A percentile compares a stretch with the other conserved stretches of the same genome.
Conservation (phyloP, 2,329 filamentous ascomycete species). For the Cercospora zeae-maydis region DNA sequence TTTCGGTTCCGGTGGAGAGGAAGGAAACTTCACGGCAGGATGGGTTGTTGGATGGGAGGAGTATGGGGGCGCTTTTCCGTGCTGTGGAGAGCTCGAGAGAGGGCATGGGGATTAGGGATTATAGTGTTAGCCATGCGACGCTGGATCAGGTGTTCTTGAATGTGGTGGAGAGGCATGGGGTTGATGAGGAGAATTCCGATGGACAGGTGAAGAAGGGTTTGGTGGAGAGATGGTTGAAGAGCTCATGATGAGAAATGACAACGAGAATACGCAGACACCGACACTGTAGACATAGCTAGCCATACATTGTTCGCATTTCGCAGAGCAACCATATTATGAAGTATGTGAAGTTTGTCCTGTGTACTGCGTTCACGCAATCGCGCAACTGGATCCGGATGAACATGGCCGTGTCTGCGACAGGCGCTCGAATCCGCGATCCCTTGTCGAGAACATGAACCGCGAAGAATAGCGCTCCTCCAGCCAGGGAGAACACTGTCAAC, state of each 20-base stretch:
- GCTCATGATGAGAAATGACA: neutral
- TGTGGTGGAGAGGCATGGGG: conserved; percentile 59
- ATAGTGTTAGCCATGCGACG: conserved; percentile 77
- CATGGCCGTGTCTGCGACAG: neutral
- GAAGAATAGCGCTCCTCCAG: neutral
- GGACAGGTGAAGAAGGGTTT: neutral
- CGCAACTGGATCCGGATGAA: neutral
- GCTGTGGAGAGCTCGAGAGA: conserved; percentile 66
- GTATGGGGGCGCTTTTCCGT: conserved; percentile 53
- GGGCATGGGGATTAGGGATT: conserved; percentile 70
- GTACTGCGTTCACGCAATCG: neutral
- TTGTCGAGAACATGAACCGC: neutral
- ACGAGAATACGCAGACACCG: neutral
- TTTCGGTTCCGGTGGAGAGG: conserved; percentile 55
- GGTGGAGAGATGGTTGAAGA: neutral
- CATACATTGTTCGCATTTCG: neutral
- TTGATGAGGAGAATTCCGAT: conserved; percentile 21
- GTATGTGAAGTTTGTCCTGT: neutral
- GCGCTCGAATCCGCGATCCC: neutral
- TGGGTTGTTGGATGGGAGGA: conserved; percentile 15
- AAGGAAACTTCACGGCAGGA: neutral
- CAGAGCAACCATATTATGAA: neutral
- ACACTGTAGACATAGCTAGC: neutral
- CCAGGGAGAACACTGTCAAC: neutral
- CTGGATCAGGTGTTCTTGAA: conserved; percentile 83